phyloP scores from a whole-genome alignment of 2,329 filamentous ascomycete genomes.

The Nigrospora oryzae region DNA sequence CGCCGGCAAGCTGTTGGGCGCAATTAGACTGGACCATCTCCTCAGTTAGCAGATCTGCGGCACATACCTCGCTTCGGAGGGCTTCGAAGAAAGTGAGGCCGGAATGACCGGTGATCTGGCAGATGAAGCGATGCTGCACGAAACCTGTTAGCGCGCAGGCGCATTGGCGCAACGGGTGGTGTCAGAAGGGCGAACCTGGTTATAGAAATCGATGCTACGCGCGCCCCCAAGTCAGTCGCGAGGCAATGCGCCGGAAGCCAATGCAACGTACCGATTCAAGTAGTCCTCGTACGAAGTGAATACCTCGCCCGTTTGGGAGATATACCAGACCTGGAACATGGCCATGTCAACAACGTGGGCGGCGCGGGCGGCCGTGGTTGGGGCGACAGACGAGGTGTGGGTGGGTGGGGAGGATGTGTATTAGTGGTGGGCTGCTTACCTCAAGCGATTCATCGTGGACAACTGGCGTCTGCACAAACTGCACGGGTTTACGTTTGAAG shows the following conservation, averaged over 20 bases:
- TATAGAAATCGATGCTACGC: slow-evolving; percentile 82
- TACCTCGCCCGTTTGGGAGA: slow-evolving; percentile 81
- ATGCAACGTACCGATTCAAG: slow-evolving; percentile 59
- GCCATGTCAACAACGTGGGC: no score
- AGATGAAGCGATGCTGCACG: slow-evolving; percentile 74
- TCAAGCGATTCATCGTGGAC: slow-evolving; percentile 77
- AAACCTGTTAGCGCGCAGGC: not conserved
- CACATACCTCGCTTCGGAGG: slow-evolving; percentile 72
- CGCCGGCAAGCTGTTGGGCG: slow-evolving; percentile 57
- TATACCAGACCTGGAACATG: slow-evolving; percentile 71
- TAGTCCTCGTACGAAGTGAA: slow-evolving; percentile 87
- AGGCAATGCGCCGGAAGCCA: slow-evolving; percentile 1
- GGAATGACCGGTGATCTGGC: slow-evolving; percentile 91
- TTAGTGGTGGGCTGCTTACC: slow-evolving; percentile 40
- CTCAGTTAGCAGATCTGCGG: slow-evolving; percentile 18
- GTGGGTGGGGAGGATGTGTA: no score
- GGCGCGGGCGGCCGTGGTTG: slow-evolving; percentile 10
- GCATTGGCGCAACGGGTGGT: not conserved
- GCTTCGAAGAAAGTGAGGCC: slow-evolving; percentile 89
- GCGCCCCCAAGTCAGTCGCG: slow-evolving; percentile 1
- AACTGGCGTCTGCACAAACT: slow-evolving; percentile 62
- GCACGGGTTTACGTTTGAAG: slow-evolving; percentile 92
- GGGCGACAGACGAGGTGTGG: slow-evolving; percentile 3
- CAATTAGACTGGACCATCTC: slow-evolving; percentile 10
- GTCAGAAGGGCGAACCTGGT: slow-evolving; percentile 50